Base-by-base conservation (phyloP, 1,139 yeast species). In the Candida labiduridarum region DNA sequence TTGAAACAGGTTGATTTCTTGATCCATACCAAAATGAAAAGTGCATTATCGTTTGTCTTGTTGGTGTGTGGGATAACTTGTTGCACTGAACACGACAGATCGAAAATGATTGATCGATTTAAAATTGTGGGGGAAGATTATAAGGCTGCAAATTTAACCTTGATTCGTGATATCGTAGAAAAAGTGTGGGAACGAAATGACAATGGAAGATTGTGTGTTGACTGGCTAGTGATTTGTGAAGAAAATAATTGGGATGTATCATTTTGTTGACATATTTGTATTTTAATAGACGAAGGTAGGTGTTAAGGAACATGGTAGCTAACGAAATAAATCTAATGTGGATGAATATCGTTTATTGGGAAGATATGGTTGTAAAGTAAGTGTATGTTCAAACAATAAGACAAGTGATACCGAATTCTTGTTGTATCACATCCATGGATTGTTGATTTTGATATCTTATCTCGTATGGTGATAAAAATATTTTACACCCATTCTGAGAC, bases 61-160 rank as follows among this genome's bases (percentile, higher is more conserved):
- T 54, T 72, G 27, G 61, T 71, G 2, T 65, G 74, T 48, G 78
- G 78, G 1, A 63, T 71, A 33, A 61, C 67, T 10, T 68, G 73
- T 54, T 60, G 64, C 48, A 60, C 59, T 18, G 51, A 56, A 15
- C 50, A 52, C 8, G 73, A 66, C 58, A 62, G 75, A 42, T 52
- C 47, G 7, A 53, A 49, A 30, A 59, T 71, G 61, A 54, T 58
- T 49, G 58, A 57, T 3, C 55, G 57, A 29, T 68, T 72, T 41
- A 58, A 59, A 15, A 55, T 58, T 30, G 49, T 64, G 25, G 65
- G 62, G 41, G 55, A 55, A 9, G 50, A 53, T 11, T 66, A 70
- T 50, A 62, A 59, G 39, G 62, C 61, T 8, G 72, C 69, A 27
- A 63, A 69, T 42, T 58, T 69, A 53, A 61, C 43, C n/a, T 54